Evolutionary conservation across 805 yeast genomes (phyloP).

Genomic region (Wickerhamiella qilinensis): DNA sequence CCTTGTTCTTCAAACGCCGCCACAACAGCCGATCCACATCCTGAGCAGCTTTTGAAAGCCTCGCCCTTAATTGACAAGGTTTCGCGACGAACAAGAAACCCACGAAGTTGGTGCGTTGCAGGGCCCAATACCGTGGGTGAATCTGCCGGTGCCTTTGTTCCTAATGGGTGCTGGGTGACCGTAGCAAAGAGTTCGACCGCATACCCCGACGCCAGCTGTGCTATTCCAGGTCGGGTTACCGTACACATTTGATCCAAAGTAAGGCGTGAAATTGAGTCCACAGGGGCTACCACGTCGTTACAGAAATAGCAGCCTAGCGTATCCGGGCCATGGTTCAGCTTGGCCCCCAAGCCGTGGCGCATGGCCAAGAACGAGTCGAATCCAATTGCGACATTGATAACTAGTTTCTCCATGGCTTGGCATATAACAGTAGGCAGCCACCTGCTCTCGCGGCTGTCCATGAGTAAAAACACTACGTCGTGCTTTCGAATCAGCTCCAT

Average conservation of each 20-base stretch:
- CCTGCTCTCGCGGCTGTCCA: slow-evolving; percentile 91
- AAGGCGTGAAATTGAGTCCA: slow-evolving; percentile 71
- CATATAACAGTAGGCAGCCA: slow-evolving; percentile 94
- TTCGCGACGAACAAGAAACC: slow-evolving; percentile 54
- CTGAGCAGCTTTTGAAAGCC: slow-evolving; percentile 68
- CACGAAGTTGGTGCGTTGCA: slow-evolving; percentile 82
- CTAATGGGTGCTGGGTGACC: slow-evolving; percentile 46
- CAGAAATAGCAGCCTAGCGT: slow-evolving; percentile 89
- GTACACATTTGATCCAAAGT: slow-evolving; percentile 98
- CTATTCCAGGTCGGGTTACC: slow-evolving; percentile 93
- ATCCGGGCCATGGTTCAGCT: slow-evolving; percentile 12
- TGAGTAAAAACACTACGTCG: slow-evolving; percentile 64
- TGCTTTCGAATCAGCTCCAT: slow-evolving; percentile 40
- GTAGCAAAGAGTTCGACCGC: slow-evolving; percentile 76
- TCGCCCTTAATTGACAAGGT: slow-evolving; percentile 54
- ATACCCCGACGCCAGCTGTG: slow-evolving; percentile 68
- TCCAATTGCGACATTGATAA: slow-evolving; percentile 86
- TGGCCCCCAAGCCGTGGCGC: slow-evolving; percentile 57
- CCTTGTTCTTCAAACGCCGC: slow-evolving; percentile 34
- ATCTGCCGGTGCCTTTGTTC: slow-evolving; percentile 29
- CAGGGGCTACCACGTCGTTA: slow-evolving; percentile 89
- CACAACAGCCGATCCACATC: slow-evolving; percentile 54
- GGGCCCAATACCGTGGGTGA: slow-evolving; percentile 40
- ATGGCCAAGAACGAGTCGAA: slow-evolving; percentile 86
- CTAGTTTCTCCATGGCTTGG: slow-evolving; percentile 47